phyloP scores from a whole-genome alignment of 345 rosid species.

The Salix viminalis region DNA sequence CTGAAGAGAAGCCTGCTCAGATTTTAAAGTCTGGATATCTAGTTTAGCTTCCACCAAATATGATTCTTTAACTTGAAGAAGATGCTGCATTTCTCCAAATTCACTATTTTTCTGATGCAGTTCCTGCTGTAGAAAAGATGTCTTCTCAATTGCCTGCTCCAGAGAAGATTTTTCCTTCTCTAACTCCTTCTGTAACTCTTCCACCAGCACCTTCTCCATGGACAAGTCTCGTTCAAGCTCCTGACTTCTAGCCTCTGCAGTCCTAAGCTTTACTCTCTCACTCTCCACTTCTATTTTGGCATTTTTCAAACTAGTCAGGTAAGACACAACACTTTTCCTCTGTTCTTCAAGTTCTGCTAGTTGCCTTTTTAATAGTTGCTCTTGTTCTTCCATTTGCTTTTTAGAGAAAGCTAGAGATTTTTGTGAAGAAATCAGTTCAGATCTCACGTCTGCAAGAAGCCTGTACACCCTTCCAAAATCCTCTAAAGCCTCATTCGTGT shows the following conservation, averaged over 20 bases:
- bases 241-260: slow-evolving; percentile 58
- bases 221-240: slow-evolving; percentile 55
- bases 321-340: slow-evolving; percentile 46
- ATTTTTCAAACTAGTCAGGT: slow-evolving; percentile 60
- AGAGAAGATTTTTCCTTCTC: slow-evolving; percentile 49
- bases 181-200: slow-evolving; percentile 50
- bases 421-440: slow-evolving; percentile 65
- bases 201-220: slow-evolving; percentile 44
- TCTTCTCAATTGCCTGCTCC: slow-evolving; percentile 49
- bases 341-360: slow-evolving; percentile 61
- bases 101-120: slow-evolving; percentile 45
- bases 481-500: slow-evolving; percentile 50
- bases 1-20: slow-evolving; percentile 67
- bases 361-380: slow-evolving; percentile 41
- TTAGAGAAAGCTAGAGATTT: slow-evolving; percentile 60
- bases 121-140: slow-evolving; percentile 43
- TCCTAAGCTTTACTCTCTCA: slow-evolving; percentile 62
- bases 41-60: slow-evolving; percentile 77
- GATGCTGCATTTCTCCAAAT: slow-evolving; percentile 46
- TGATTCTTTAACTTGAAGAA: slow-evolving; percentile 57
- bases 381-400: slow-evolving; percentile 62
- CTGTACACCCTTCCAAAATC: slow-evolving; percentile 63
- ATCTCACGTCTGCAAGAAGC: slow-evolving; percentile 66
- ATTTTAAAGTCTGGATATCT: slow-evolving; percentile 71
- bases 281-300: slow-evolving; percentile 68